Conservation (phyloP, 352 stramenopile genomes). For the Peronospora destructor region DNA sequence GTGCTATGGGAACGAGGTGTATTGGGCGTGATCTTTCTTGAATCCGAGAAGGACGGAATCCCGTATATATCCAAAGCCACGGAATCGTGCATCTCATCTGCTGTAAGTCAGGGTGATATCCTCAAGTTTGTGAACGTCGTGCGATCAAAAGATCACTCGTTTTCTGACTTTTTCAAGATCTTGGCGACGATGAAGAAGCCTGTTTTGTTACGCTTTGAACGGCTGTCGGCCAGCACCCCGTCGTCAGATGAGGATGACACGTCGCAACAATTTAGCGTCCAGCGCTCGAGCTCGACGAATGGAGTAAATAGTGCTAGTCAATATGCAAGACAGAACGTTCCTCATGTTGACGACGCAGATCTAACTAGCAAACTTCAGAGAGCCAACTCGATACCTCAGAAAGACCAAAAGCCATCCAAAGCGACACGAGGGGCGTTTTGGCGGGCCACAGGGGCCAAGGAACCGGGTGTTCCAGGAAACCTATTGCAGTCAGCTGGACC, state of each 20-base stretch:
- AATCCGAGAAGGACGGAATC: constrained; percentile 80
- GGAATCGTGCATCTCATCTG: constrained; percentile 75
- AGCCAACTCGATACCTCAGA: constrained; percentile 52
- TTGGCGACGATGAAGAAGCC: constrained; percentile 87
- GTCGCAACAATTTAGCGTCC: constrained; percentile 34
- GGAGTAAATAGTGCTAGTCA: constrained; percentile 27
- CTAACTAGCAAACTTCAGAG: constrained; percentile 35
- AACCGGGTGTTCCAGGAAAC: constrained; percentile 20
- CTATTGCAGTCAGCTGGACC: constrained; percentile 9
- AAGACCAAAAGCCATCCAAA: constrained; percentile 40
- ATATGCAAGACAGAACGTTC: constrained; percentile 25
- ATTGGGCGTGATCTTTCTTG: constrained; percentile 81
- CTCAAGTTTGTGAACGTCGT: constrained; percentile 84
- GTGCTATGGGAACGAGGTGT: constrained; percentile 83
- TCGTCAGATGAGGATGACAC: constrained; percentile 44
- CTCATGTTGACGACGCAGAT: constrained; percentile 17
- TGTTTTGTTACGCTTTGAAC: constrained; percentile 78
- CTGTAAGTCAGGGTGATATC: constrained; percentile 63
- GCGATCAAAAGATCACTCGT: constrained; percentile 81
- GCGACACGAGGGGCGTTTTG: constrained; percentile 53
- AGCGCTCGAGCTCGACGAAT: constrained; percentile 42
- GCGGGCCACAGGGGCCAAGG: constrained; percentile 37
- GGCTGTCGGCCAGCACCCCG: constrained; percentile 37
- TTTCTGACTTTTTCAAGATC: constrained; percentile 87
- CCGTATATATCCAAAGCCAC: constrained; percentile 84